phyloP scores from a whole-genome alignment of 345 rosid species.

The Angophora floribunda region DNA sequence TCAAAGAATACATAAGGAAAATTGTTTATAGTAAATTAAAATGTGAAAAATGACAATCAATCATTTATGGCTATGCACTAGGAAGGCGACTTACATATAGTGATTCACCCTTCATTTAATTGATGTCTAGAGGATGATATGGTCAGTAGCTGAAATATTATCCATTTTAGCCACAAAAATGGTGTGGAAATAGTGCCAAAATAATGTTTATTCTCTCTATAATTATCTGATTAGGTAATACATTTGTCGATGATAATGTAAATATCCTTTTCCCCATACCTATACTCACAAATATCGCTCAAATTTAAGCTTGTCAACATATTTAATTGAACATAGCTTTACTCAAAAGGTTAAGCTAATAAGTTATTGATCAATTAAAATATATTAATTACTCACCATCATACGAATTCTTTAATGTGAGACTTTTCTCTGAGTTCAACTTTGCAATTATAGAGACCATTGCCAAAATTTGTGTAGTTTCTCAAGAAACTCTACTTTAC shows the following conservation, averaged over 20 bases:
- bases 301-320: too few relatives aligned
- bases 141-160: background rate
- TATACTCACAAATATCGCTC: too few relatives aligned
- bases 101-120: background rate
- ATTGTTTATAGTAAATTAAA: background rate
- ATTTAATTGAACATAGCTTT: too few relatives aligned
- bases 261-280: background rate
- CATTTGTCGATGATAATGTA: background rate
- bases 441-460: background rate
- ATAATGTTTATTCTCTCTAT: background rate
- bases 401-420: too few relatives aligned
- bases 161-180: background rate
- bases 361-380: too few relatives aligned
- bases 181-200: background rate
- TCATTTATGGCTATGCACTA: background rate
- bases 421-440: too few relatives aligned
- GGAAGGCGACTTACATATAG: background rate
- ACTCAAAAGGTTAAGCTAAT: too few relatives aligned
- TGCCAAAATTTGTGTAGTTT: background rate
- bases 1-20: background rate
- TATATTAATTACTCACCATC: too few relatives aligned
- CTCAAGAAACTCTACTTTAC: background rate
- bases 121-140: background rate
- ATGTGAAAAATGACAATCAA: background rate
- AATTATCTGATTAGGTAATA: background rate